Evolutionary conservation across 2,329 filamentous ascomycete species (phyloP).

Genomic region (Fusarium siculi): DNA sequence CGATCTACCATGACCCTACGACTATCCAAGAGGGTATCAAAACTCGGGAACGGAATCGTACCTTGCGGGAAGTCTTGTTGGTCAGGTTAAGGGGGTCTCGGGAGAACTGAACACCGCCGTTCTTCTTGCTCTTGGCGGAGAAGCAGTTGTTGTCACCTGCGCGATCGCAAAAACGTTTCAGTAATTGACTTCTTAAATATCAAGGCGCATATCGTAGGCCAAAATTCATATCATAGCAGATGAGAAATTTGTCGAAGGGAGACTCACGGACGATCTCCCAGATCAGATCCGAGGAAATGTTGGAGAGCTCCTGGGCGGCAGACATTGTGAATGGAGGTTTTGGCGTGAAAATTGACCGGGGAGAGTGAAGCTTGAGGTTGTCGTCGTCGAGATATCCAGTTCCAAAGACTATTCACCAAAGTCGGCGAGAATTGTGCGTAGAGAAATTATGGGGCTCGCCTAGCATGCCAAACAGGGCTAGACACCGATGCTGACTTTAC

Average conservation of each 20-base stretch:
- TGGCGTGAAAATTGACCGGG: conserved; percentile 43
- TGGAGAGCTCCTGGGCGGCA: conserved; percentile 66
- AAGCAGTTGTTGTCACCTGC: conserved; percentile 88
- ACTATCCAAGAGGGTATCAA: not conserved
- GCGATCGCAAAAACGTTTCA: conserved; percentile 38
- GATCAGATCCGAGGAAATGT: conserved; percentile 90
- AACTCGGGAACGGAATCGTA: conserved; percentile 51
- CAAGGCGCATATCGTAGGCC: conserved; percentile 21
- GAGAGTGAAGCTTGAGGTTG: conserved; percentile 44
- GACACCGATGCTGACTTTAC: conserved; percentile 6
- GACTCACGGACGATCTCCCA: conserved; percentile 96
- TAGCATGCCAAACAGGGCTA: conserved; percentile 47
- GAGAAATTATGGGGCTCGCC: conserved; percentile 54
- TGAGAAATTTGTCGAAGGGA: conserved; percentile 46
- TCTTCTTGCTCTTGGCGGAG: conserved; percentile 87
- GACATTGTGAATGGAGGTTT: conserved; percentile 62
- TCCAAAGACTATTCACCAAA: conserved; percentile 28
- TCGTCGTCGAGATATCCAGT: conserved; percentile 42
- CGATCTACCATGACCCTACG: not conserved
- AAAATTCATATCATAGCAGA: not conserved
- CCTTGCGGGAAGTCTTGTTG: conserved; percentile 94
- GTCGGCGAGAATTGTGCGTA: conserved; percentile 40
- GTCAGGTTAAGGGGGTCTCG: conserved; percentile 92
- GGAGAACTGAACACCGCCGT: conserved; percentile 88
- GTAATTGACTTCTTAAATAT: conserved; percentile 28